Conservation (phyloP, 257 asterid species). For the Cinchona pubescens region DNA sequence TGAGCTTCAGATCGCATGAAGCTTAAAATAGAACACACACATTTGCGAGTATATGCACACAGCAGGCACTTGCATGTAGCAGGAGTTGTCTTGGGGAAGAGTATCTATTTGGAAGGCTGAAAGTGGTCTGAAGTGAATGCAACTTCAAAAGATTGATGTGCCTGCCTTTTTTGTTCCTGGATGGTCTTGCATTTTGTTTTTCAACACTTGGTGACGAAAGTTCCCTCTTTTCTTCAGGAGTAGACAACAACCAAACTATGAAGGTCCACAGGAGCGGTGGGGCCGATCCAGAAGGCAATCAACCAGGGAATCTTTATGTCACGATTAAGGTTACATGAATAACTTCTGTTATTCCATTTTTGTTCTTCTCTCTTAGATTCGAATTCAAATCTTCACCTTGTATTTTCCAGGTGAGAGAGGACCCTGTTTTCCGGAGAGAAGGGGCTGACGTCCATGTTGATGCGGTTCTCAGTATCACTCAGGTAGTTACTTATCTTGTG, state of each 20-base stretch:
- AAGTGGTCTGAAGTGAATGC: not conserved
- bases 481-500: slow-evolving; percentile 44
- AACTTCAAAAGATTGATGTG: not conserved
- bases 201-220: too few relatives aligned
- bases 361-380: slow-evolving; percentile 1
- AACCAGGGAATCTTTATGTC: slow-evolving; percentile 81
- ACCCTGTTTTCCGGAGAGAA: slow-evolving; percentile 92
- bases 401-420: slow-evolving; percentile 77
- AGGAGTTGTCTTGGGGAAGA: not conserved
- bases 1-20: not conserved
- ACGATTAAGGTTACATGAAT: slow-evolving; percentile 55
- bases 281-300: slow-evolving; percentile 89
- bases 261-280: slow-evolving; percentile 83
- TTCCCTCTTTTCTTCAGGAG: slow-evolving; percentile 47
- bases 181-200: slow-evolving; percentile 5
- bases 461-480: slow-evolving; percentile 77
- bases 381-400: slow-evolving; percentile 10
- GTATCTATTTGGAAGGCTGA: not conserved
- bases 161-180: not conserved
- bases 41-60: not conserved
- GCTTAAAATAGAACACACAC: not conserved
- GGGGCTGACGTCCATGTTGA: slow-evolving; percentile 90
- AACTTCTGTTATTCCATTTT: slow-evolving; percentile 1
- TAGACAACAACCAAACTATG: slow-evolving; percentile 69
- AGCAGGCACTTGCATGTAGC: not conserved